A percentile compares a stretch with the other conserved stretches of the same genome.
Conservation (phyloP, 2,329 filamentous ascomycete species). For the Fusarium sp. region DNA sequence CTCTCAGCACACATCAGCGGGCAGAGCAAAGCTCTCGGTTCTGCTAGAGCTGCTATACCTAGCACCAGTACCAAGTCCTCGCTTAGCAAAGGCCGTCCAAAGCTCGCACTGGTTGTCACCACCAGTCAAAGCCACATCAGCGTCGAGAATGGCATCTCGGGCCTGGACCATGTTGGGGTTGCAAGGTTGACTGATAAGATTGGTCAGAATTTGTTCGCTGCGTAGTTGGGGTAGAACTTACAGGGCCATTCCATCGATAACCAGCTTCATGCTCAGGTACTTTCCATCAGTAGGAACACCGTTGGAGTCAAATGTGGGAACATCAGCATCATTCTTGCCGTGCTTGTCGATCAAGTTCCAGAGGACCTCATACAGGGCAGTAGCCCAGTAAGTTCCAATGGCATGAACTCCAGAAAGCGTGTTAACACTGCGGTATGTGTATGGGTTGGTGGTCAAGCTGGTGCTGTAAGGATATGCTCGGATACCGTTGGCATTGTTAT, state of each 20-base stretch:
- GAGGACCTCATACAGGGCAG: conserved; percentile 64
- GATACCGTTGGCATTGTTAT: conserved; percentile 56
- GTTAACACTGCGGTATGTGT: conserved; percentile 59
- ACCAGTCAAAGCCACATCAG: conserved; percentile 61
- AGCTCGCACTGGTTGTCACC: conserved; percentile 62
- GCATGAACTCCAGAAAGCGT: conserved; percentile 52
- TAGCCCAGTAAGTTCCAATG: conserved; percentile 54
- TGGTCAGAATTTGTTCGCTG: background rate
- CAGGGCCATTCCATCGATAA: conserved; percentile 62
- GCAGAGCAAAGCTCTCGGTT: conserved; percentile 47
- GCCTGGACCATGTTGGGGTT: conserved; percentile 64
- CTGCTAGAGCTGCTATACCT: conserved; percentile 42
- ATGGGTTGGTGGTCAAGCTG: conserved; percentile 58
- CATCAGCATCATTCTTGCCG: conserved; percentile 57
- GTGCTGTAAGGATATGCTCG: conserved; percentile 64
- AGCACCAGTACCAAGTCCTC: conserved; percentile 60
- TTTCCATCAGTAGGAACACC: conserved; percentile 64
- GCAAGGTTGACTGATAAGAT: conserved; percentile 57
- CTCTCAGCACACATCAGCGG: conserved; percentile 38
- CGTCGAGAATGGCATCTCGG: conserved; percentile 66
- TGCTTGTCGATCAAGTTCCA: conserved; percentile 69
- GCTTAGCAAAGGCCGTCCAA: conserved; percentile 67
- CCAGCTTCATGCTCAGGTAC: conserved; percentile 63
- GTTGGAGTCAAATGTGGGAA: conserved; percentile 53
- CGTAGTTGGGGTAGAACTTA: background rate